A percentile compares a stretch with the other conserved stretches of the same genome.
Conservation (phyloP, 179 eudicot genomes). For the Beta lomatogona region DNA sequence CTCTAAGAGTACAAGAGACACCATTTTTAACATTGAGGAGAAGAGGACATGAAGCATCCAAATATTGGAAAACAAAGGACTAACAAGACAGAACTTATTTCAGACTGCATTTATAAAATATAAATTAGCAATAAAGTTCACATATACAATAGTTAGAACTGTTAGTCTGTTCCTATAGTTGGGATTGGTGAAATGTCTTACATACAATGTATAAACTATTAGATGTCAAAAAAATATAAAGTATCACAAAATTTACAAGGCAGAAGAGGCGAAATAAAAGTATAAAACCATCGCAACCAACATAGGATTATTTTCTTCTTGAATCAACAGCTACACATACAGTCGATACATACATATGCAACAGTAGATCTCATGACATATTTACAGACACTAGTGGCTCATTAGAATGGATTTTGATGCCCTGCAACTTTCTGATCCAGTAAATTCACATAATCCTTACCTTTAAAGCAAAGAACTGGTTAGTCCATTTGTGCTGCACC, state of each 20-base stretch:
- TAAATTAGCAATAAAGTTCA: background rate
- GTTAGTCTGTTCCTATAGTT: too few relatives aligned
- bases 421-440: background rate
- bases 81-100: background rate
- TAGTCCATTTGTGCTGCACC: constrained; percentile 98
- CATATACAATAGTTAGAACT: too few relatives aligned
- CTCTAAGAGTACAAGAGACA: background rate
- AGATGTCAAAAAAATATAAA: background rate
- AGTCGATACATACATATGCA: background rate
- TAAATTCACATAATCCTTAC: constrained; percentile 32
- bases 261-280: background rate
- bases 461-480: constrained; percentile 97
- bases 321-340: background rate
- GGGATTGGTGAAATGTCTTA: background rate
- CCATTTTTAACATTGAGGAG: background rate
- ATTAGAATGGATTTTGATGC: constrained; percentile 1
- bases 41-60: background rate
- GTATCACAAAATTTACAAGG: background rate
- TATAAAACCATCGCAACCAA: background rate
- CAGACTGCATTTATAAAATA: background rate
- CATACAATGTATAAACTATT: background rate
- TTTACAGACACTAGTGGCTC: background rate
- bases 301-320: background rate
- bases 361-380: background rate
- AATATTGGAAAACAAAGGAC: background rate